A percentile compares a stretch with the other conserved stretches of the same genome.
Conservation (phyloP, 1,284 basidiomycete species). For the Wallemia hederae region DNA sequence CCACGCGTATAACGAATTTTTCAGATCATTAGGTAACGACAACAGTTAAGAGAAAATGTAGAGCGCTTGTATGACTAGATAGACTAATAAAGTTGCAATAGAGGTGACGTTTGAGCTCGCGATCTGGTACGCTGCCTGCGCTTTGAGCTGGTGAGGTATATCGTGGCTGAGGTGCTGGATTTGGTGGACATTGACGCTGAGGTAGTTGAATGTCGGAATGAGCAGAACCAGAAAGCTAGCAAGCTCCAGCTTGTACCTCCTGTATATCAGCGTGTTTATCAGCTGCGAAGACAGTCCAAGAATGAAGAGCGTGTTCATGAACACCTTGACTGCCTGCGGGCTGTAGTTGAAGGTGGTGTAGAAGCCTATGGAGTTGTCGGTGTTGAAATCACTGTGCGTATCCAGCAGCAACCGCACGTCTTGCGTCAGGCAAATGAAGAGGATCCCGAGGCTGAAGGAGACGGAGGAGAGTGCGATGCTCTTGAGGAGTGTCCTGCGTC, state of each 20-base stretch:
- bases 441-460: not conserved
- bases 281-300: not conserved
- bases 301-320: not conserved
- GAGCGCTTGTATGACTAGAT: not conserved
- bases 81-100: not conserved
- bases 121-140: not conserved
- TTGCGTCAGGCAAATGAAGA: not conserved
- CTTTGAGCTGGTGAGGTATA: not conserved
- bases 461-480: not conserved
- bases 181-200: not conserved
- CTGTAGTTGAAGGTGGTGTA: not conserved
- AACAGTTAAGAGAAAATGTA: not conserved
- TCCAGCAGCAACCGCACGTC: not conserved
- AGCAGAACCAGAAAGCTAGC: not conserved
- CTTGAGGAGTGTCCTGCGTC: not conserved
- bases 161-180: not conserved
- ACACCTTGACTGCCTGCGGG: not conserved
- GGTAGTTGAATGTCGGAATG: not conserved
- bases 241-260: not conserved
- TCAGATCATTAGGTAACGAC: constrained; percentile 35
- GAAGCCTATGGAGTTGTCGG: not conserved
- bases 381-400: not conserved
- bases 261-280: not conserved
- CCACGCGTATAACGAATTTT: constrained; percentile 86
- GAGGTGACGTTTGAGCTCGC: not conserved